phyloP scores from a whole-genome alignment of 192 early-diverging fungal species.

The Backusella parvicylindrica region DNA sequence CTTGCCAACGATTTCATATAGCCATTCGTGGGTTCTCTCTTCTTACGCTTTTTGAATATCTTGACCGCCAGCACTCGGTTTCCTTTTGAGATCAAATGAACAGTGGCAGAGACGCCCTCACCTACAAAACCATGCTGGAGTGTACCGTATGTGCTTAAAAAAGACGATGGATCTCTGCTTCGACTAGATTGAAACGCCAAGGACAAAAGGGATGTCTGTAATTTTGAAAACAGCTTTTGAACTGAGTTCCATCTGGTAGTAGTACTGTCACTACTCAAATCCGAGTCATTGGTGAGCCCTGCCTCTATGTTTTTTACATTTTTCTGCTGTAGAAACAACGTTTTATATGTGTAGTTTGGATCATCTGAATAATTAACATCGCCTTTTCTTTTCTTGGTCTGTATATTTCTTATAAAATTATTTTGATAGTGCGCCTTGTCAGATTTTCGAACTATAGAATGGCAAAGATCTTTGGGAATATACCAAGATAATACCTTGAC shows the following conservation, averaged over 20 bases:
- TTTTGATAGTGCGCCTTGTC: background rate
- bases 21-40: slow-evolving; percentile 83
- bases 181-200: background rate
- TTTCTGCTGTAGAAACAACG: background rate
- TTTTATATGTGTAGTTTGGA: background rate
- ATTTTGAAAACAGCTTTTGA: background rate
- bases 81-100: background rate
- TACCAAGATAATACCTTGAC: background rate
- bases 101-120: slow-evolving; percentile 3
- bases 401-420: background rate
- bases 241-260: background rate
- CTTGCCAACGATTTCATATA: slow-evolving; percentile 91
- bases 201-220: background rate
- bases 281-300: background rate
- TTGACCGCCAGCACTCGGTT: slow-evolving; percentile 17
- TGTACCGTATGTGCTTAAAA: background rate
- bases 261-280: background rate
- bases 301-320: background rate
- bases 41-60: slow-evolving; percentile 45
- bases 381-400: background rate
- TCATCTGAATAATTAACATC: background rate
- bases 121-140: background rate
- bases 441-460: background rate
- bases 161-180: background rate
- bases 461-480: background rate